Conservation (phyloP, 306 rosid genomes). For the Sindora glabra region DNA sequence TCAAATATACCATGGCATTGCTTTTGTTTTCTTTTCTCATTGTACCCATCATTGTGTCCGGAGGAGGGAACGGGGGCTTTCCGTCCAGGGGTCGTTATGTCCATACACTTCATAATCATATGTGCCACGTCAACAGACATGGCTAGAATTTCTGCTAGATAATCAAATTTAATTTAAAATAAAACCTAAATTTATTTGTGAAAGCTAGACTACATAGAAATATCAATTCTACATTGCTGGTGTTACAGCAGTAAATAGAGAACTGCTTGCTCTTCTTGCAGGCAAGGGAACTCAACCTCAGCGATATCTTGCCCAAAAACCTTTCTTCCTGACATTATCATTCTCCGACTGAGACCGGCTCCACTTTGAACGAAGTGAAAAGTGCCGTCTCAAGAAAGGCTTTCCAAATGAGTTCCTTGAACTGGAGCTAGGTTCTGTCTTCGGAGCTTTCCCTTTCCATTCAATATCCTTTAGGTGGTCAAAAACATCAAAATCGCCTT, state of each 20-base stretch:
- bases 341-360: constrained; percentile 48
- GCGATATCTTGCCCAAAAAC: constrained; percentile 54
- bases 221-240: constrained; percentile 21
- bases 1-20: no score
- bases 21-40: no score
- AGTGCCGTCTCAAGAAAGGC: constrained; percentile 63
- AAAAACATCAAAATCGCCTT: constrained; percentile 43
- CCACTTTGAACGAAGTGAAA: constrained; percentile 71
- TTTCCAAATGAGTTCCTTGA: constrained; percentile 46
- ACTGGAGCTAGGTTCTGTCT: constrained; percentile 65
- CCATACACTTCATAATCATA: constrained; percentile 5
- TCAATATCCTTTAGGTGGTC: constrained; percentile 33
- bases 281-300: constrained; percentile 28
- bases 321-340: constrained; percentile 58
- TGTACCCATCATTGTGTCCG: background rate
- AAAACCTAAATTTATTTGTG: constrained; percentile 17
- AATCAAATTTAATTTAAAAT: constrained; percentile 11
- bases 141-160: constrained; percentile 5
- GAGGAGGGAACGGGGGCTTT: background rate
- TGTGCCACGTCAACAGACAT: background rate
- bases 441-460: constrained; percentile 40
- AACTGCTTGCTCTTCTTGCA: constrained; percentile 7
- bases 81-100: background rate
- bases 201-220: constrained; percentile 26
- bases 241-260: constrained; percentile 19